Evolutionary conservation across 495 filamentous ascomycete genomes (phyloP), one percentile per base, ranked within the genome.

Genomic region (Penicillium soppii): DNA sequence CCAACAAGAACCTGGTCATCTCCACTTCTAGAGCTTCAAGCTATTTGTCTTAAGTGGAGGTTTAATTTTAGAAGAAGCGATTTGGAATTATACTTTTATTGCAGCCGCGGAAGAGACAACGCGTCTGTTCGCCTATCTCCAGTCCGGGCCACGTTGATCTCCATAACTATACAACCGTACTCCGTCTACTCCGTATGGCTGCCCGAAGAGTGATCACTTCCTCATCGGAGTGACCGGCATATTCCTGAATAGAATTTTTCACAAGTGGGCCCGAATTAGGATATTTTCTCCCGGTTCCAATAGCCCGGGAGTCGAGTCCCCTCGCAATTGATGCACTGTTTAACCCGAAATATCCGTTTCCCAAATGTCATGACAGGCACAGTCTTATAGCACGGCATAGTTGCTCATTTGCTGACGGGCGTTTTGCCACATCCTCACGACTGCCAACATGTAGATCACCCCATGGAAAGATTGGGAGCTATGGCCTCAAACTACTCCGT

Each of bases 121-220:
- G 44, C 44, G 44, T 47, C 44, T 47, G 44, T 47, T 47, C 44
- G 44, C 44, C 44, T 47, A 47, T 35, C 32, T 35, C 7, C 5
- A 15, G 22, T 9, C 10, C 30, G 44, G 13, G n/a, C 32, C 25
- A 33, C 29, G 29, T 10, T 45, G 21, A 43, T 29, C 40, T 17
- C 39, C 21, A 36, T 17, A 35, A 45, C 25, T 9, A 40, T 45
- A 42, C 22, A 16, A n/a, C n/a, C n/a, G n/a, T n/a, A n/a, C n/a
- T n/a, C n/a, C n/a, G n/a, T n/a, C n/a, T n/a, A n/a, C n/a, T 23
- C 12, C 38, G 25, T 23, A 16, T 45, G 2, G 19, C 7, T 43
- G 19, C 17, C 29, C 12, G 38, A 25, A 12, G 21, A 23, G 0
- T 5, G 22, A 13, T 30, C 41, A 29, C 7, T 16, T 43, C 1